Percentiles rank a stretch among this genome's conserved stretches.
These are phyloP conservation scores for Bolboschoenus planiculmis DNA, from an alignment of 176 grass and related monocot species.

Conservation along the genomic window DNA sequence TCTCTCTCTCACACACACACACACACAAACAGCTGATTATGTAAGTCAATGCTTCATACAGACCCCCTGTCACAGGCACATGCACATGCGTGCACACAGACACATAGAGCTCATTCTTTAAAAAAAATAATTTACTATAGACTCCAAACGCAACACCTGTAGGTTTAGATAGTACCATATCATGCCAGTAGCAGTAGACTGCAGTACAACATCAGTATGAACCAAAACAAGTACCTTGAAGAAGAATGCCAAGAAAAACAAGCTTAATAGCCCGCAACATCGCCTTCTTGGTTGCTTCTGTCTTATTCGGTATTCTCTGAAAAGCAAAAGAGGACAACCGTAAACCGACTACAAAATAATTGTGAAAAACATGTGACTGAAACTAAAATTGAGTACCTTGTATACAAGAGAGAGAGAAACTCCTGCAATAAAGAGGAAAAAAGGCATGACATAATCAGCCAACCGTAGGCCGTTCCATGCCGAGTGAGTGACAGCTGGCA, in stretches of 20 bases:
- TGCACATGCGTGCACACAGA: too few relatives aligned
- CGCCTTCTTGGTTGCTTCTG: slow-evolving; percentile 64
- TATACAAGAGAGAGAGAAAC: slow-evolving; percentile 76
- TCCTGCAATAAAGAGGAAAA: slow-evolving; percentile 93
- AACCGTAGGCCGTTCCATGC: slow-evolving; percentile 71
- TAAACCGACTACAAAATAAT: not conserved
- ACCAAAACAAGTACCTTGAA: slow-evolving; percentile 56
- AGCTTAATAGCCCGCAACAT: slow-evolving; percentile 71
- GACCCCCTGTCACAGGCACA: too few relatives aligned
- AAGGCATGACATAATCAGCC: slow-evolving; percentile 97
- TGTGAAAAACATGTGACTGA: not conserved
- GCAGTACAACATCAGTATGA: not conserved
- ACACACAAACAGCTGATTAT: not conserved
- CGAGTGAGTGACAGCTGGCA: slow-evolving; percentile 61
- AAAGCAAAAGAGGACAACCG: slow-evolving; percentile 8
- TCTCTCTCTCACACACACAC: too few relatives aligned
- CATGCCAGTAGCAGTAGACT: not conserved
- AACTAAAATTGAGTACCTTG: slow-evolving; percentile 44
- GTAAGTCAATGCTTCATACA: too few relatives aligned
- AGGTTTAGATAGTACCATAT: not conserved
- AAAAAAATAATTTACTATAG: too few relatives aligned
- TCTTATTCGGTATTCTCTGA: slow-evolving; percentile 62
- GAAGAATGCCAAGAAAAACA: slow-evolving; percentile 66
- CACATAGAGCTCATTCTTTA: too few relatives aligned
- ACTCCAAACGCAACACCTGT: not conserved